Conservation (phyloP, 768 basidiomycete species). For the Hemileccinum rubropunctum region DNA sequence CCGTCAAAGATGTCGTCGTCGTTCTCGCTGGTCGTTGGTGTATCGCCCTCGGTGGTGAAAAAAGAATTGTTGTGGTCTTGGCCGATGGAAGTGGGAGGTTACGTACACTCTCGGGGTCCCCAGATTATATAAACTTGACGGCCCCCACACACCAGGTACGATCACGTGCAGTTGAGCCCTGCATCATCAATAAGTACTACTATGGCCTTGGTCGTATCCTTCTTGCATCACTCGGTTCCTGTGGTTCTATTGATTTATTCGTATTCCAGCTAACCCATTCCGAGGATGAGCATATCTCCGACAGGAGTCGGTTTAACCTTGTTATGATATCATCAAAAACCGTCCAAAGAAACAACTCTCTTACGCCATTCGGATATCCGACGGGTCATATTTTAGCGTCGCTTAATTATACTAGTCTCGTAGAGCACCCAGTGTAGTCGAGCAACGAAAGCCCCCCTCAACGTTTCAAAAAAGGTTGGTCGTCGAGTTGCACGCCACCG, state of each 20-base stretch:
- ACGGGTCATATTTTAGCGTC: no score
- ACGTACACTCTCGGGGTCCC: constrained; percentile 24
- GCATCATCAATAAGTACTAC: background rate
- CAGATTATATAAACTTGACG: constrained; percentile 17
- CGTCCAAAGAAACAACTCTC: no score
- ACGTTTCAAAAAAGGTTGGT: no score
- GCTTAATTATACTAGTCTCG: no score
- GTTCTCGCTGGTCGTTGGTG: constrained; percentile 1
- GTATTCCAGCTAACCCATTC: background rate
- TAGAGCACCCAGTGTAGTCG: no score
- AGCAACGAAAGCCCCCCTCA: no score
- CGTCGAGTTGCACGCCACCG: background rate
- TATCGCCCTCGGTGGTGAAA: constrained; percentile 13
- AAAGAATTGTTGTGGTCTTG: constrained; percentile 23
- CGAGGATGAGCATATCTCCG: background rate
- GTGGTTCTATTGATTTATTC: no score
- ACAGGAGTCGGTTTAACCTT: background rate
- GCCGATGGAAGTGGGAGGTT: constrained; percentile 18
- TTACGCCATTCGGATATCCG: no score
- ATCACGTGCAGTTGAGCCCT: constrained; percentile 12
- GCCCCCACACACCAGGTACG: constrained; percentile 13
- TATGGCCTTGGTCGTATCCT: background rate
- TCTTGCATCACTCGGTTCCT: no score
- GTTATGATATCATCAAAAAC: background rate
- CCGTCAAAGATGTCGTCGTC: constrained; percentile 8